Evolutionary conservation across 129 eudicot genomes (phyloP).

Genomic region (Lactuca saligna): DNA sequence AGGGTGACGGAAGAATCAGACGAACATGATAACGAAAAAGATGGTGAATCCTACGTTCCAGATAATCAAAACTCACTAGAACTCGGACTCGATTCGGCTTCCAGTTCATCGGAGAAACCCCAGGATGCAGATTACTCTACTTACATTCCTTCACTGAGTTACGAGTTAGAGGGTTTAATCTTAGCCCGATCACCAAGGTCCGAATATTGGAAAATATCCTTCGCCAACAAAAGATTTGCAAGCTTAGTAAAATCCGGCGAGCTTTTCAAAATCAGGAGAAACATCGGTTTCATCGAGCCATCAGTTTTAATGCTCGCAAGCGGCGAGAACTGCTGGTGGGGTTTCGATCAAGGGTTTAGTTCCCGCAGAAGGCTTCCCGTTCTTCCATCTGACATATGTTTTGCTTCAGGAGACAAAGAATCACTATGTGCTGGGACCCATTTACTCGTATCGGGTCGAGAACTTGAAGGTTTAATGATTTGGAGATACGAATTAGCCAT

Average conservation of each 20-base stretch:
- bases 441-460: conserved; percentile 80
- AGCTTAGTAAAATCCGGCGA: conserved; percentile 52
- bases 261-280: conserved; percentile 56
- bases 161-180: conserved; percentile 67
- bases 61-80: conserved; percentile 22
- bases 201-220: conserved; percentile 63
- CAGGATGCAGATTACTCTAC: conserved; percentile 81
- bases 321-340: conserved; percentile 78
- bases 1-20: conserved; percentile 30
- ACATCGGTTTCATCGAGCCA: conserved; percentile 45
- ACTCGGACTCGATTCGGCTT: conserved; percentile 10
- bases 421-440: conserved; percentile 86
- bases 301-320: conserved; percentile 72
- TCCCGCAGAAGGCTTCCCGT: conserved; percentile 61
- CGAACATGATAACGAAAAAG: conserved; percentile 15
- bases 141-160: conserved; percentile 55
- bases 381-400: conserved; percentile 60
- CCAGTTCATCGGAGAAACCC: conserved; percentile 35
- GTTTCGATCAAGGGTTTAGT: conserved; percentile 61
- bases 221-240: conserved; percentile 49
- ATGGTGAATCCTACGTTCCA: conserved; percentile 16
- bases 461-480: conserved; percentile 55
- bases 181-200: conserved; percentile 72
- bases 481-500: conserved; percentile 69
- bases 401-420: conserved; percentile 70